Base-by-base conservation (phyloP, 2,329 filamentous ascomycete species). In the Cladophialophora exuberans region DNA sequence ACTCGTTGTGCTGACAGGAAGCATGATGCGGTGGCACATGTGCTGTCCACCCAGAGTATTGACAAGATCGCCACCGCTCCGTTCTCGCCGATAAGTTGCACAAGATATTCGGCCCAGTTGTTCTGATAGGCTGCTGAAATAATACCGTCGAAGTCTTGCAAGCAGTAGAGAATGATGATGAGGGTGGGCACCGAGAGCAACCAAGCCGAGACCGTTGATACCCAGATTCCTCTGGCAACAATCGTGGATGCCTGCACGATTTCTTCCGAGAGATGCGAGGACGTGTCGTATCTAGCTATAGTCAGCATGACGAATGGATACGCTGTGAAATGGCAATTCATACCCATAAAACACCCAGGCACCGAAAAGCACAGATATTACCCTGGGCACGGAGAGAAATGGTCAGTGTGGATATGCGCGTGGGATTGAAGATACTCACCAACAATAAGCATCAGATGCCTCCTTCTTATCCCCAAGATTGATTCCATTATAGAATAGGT, bases 191-290 rank as follows among this genome's bases (percentile, higher is more conserved):
- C 57, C 1, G 71, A 74, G 25, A 73, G 54, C 6, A 72, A 3
- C 70, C 70, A 73, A 4, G 70, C 63, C 1, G 66, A 69, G 13
- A 72, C 59, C 1, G 70, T 73, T 6, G 66, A 66, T 54, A 66
- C 66, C 67, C 70, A 74, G 66, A 74, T 74, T 13, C 71, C 71
- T 59, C 67, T 71, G 17, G 71, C 71, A 13, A 74, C 71, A 1
- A 69, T 66, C 2, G 62, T 62, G 11, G 65, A 68, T 1, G 72
- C 72, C 31, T 72, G 66, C 18, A 71, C 61, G 1, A 70, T 73
- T 52, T 74, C 72, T 52, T 74, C 72, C 1, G 70, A 66, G 3
- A 74, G 52, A 66, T 74, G 71, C 1, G 69, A 71, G 3, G 46
- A 38, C 5, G 56, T 52, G 22, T 7, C 67, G 41, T 56, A 52